Evolutionary conservation across 805 yeast genomes (phyloP), one percentile per base, ranked within the genome.

Genomic region (Metschnikowia similis): DNA sequence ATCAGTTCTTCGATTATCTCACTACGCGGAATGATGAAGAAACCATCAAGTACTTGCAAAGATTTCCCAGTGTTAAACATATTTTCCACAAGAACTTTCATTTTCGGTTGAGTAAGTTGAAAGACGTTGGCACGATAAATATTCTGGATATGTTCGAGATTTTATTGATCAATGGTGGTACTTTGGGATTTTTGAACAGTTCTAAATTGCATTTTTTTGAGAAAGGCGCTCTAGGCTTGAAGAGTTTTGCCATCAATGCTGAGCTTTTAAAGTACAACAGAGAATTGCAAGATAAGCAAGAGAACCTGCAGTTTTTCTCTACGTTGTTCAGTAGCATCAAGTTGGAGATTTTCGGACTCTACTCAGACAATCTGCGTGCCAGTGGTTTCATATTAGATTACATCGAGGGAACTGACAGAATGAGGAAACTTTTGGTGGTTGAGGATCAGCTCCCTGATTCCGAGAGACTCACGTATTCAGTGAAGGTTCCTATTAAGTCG

Each of bases 361-460:
- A 69, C 13, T 26, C 38, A 3, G 56, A 49, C 8, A 45, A 49
- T 13, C 43, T 41, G 9, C 54, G 44, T 11, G 52, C 52, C 1
- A n/a, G n/a, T 31, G 45, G 37, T 16, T 84, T 83, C 77, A 63
- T 73, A 2, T 65, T 88, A 8, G 95, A 87, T 60, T 76, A 78
- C 30, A 81, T 84, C 45, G 96, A 89, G 61, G 87, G 88, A 32
- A 70, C 75, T 29, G 82, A 84, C 56, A 68, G 92, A 54, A 84
- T 81, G 79, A 71, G 91, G 52, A 82, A 76, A 50, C 70, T 87
- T 50, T 60, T 88, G 41, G 63, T 84, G 5, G 78, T 81, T 16
- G 82, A 79, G 49, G 79, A 77, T 49, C 79, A 79, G 37, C 53
- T 74, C 6, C 66, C 74, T 1, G 75, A 72, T 10, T 70, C 75